Percentiles rank a stretch among this genome's conserved stretches.
These are phyloP conservation scores for Fusarium fracticaudum DNA, from an alignment of 2,329 filamentous ascomycete species.

Conservation along the genomic window DNA sequence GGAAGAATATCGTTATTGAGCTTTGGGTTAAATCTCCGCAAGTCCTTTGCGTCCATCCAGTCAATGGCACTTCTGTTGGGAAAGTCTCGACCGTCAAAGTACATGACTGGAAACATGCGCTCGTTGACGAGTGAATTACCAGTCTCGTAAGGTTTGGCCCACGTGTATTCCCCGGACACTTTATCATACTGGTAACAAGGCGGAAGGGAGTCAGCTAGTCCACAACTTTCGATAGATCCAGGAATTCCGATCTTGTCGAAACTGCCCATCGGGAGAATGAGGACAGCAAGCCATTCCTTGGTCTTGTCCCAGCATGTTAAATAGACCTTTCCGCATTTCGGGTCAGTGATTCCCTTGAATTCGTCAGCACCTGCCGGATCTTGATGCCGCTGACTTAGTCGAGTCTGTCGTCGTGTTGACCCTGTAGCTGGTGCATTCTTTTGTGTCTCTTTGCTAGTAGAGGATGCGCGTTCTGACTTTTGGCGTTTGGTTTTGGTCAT, in stretches of 20 bases:
- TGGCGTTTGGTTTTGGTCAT: background rate
- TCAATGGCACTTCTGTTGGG: conserved; percentile 29
- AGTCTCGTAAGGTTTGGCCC: conserved; percentile 15
- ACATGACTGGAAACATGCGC: conserved; percentile 33
- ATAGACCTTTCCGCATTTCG: conserved; percentile 3
- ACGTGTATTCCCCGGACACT: background rate
- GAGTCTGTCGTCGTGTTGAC: background rate
- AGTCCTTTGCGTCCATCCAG: conserved; percentile 29
- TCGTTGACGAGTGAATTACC: conserved; percentile 2
- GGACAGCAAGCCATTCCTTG: conserved; percentile 15
- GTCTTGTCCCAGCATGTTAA: conserved; percentile 1
- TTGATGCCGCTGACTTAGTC: background rate
- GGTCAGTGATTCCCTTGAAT: background rate
- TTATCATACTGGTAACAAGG: background rate
- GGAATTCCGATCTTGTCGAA: background rate
- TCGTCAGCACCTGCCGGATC: background rate
- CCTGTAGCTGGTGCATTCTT: background rate
- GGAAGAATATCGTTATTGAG: background rate
- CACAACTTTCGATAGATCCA: background rate
- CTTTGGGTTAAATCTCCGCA: conserved; percentile 14
- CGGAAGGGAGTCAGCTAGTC: background rate
- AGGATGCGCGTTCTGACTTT: background rate
- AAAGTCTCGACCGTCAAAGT: conserved; percentile 34
- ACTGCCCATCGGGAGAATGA: background rate
- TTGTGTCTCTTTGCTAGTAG: background rate